These are phyloP conservation scores for Trichosporon ovoides DNA, from an alignment of 1,284 basidiomycete genomes.

Conservation along the genomic window DNA sequence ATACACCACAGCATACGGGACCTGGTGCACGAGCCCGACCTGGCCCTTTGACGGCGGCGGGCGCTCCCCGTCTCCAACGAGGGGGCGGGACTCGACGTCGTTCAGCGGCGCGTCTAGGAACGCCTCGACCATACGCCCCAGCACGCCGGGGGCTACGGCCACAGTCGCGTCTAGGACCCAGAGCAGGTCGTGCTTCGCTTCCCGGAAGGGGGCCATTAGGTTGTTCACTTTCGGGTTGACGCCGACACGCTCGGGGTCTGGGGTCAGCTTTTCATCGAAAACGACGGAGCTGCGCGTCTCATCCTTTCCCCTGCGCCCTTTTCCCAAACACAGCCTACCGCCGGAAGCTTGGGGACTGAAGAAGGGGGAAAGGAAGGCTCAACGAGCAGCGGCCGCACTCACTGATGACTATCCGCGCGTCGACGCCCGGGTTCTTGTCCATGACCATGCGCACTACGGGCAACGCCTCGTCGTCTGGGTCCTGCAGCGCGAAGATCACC, in stretches of 20 bases:
- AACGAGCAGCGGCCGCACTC: constrained; percentile 31
- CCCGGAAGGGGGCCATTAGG: constrained; percentile 72
- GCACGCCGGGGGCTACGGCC: constrained; percentile 68
- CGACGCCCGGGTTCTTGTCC: constrained; percentile 63
- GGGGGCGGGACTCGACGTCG: constrained; percentile 35
- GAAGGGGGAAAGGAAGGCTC: not conserved
- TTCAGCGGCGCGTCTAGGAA: constrained; percentile 33
- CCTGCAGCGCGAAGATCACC: constrained; percentile 77
- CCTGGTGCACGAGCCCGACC: constrained; percentile 89
- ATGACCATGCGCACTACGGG: constrained; percentile 69
- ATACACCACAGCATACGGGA: constrained; percentile 78
- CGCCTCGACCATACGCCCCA: constrained; percentile 77
- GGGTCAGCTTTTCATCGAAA: too few species aligned
- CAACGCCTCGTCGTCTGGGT: constrained; percentile 74
- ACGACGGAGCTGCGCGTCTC: too few species aligned
- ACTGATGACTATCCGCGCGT: constrained; percentile 73
- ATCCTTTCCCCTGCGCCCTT: too few species aligned
- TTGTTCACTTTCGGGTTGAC: constrained; percentile 99
- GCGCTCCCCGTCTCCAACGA: constrained; percentile 27
- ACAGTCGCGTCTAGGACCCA: constrained; percentile 98
- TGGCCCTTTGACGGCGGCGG: constrained; percentile 32
- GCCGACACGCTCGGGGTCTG: constrained; percentile 57
- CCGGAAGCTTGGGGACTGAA: too few species aligned
- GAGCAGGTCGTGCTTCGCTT: constrained; percentile 79
- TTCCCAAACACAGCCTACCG: too few species aligned